These are phyloP conservation scores for Candida tunisiensis DNA, from an alignment of 1,139 yeast species.

Conservation along the genomic window DNA sequence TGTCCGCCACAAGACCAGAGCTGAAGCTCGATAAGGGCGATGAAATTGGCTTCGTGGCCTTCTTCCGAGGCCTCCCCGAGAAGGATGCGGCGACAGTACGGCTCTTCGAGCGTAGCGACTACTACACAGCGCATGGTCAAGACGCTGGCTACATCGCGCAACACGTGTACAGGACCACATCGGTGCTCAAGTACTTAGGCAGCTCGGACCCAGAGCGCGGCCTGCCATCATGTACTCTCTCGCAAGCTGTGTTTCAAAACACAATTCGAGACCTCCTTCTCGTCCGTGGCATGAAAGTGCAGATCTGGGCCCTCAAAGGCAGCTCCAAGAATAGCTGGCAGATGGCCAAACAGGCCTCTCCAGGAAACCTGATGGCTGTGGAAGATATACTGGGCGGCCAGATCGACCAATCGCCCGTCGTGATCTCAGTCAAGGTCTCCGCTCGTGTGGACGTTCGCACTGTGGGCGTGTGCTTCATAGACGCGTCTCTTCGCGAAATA, in stretches of 20 bases:
- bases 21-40: too few species aligned
- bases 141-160: constrained; percentile 81
- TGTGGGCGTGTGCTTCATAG: constrained; percentile 72
- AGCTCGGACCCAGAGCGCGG: constrained; percentile 10
- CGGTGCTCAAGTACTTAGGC: constrained; percentile 49
- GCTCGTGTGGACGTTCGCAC: constrained; percentile 30
- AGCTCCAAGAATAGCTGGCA: constrained; percentile 31
- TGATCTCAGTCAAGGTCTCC: constrained; percentile 50
- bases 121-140: constrained; percentile 52
- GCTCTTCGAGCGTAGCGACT: constrained; percentile 62
- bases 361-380: constrained; percentile 76
- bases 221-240: neutral
- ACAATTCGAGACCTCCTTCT: constrained; percentile 68
- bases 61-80: constrained; percentile 29
- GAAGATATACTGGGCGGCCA: constrained; percentile 50
- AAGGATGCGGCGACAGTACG: constrained; percentile 32
- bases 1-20: too few species aligned
- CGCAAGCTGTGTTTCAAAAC: constrained; percentile 18
- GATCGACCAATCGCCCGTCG: constrained; percentile 42
- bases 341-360: constrained; percentile 52
- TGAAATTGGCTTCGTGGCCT: constrained; percentile 47
- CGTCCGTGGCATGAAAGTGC: constrained; percentile 50
- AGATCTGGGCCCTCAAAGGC: constrained; percentile 39
- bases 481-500: constrained; percentile 45
- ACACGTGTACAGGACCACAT: constrained; percentile 60